These are phyloP conservation scores for Triglochin maritima DNA, from an alignment of 106 monocot species.

Conservation along the genomic window DNA sequence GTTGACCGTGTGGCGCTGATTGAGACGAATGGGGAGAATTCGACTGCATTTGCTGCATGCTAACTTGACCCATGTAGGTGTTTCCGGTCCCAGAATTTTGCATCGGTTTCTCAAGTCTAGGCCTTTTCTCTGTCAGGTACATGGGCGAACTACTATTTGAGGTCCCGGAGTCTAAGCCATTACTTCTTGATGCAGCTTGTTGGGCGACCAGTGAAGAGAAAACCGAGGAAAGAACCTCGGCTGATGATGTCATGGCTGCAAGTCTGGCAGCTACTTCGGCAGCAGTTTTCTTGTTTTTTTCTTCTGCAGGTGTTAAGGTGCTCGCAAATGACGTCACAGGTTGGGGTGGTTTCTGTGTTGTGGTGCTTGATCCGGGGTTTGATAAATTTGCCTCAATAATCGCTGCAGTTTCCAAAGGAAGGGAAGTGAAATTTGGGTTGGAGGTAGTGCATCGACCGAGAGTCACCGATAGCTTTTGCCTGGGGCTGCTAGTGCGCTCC, in stretches of 20 bases:
- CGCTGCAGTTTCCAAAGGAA: too few relatives aligned
- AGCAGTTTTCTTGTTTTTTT: constrained; percentile 75
- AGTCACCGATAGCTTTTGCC: constrained; percentile 28
- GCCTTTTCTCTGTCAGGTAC: constrained; percentile 52
- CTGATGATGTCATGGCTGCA: constrained; percentile 71
- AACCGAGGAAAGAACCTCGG: constrained; percentile 68
- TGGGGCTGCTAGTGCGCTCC: constrained; percentile 33
- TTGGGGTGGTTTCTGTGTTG: constrained; percentile 4
- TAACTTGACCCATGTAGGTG: constrained; percentile 4
- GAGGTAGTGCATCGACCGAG: not conserved
- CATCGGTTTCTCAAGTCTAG: constrained; percentile 56
- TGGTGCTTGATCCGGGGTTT: constrained; percentile 2
- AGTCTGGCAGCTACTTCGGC: constrained; percentile 87
- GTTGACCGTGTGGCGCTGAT: constrained; percentile 8
- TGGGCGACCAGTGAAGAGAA: constrained; percentile 67
- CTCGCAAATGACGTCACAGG: constrained; percentile 30
- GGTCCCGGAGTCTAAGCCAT: constrained; percentile 10
- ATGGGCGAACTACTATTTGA: constrained; percentile 12
- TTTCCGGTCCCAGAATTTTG: constrained; percentile 15
- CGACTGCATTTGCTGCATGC: constrained; percentile 15
- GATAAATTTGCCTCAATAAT: constrained; percentile 3
- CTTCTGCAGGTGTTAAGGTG: constrained; percentile 28
- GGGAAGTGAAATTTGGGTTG: too few relatives aligned
- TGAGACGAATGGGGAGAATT: constrained; percentile 15
- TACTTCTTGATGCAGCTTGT: constrained; percentile 61